phyloP scores from a whole-genome alignment of 177 flowering plant species.

The Vitis hybrid region DNA sequence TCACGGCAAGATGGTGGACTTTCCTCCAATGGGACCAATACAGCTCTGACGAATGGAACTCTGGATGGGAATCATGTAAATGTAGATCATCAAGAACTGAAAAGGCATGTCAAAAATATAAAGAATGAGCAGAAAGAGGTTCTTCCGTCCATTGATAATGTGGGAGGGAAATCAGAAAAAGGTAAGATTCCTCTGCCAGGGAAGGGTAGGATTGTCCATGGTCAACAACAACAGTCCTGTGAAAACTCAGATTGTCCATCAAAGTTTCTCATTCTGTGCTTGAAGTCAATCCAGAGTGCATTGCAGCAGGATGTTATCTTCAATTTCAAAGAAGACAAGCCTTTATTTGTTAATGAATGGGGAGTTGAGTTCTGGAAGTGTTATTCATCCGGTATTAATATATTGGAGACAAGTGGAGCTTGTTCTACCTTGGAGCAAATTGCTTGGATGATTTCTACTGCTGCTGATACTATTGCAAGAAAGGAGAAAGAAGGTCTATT shows the following conservation, averaged over 20 bases:
- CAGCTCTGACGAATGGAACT: constrained; percentile 12
- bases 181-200: constrained; percentile 6
- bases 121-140: constrained; percentile 14
- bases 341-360: constrained; percentile 61
- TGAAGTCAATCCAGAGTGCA: constrained; percentile 63
- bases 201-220: constrained; percentile 9
- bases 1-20: constrained; percentile 14
- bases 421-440: constrained; percentile 59
- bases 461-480: constrained; percentile 66
- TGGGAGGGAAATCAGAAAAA: constrained; percentile 11
- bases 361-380: constrained; percentile 81
- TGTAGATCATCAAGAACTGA: constrained; percentile 13
- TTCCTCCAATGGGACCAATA: constrained; percentile 14
- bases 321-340: constrained; percentile 27
- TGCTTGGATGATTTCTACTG: constrained; percentile 79
- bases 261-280: constrained; percentile 68
- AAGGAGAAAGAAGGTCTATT: constrained; percentile 63
- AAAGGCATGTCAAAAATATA: constrained; percentile 5
- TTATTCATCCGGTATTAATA: constrained; percentile 52
- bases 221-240: constrained; percentile 12
- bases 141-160: background rate
- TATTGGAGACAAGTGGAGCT: constrained; percentile 59
- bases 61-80: constrained; percentile 7
- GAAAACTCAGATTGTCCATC: constrained; percentile 46
- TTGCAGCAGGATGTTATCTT: constrained; percentile 32